A percentile compares a stretch with the other conserved stretches of the same genome.
Conservation (phyloP, 495 filamentous ascomycete species). For the Penicillium lagena region DNA sequence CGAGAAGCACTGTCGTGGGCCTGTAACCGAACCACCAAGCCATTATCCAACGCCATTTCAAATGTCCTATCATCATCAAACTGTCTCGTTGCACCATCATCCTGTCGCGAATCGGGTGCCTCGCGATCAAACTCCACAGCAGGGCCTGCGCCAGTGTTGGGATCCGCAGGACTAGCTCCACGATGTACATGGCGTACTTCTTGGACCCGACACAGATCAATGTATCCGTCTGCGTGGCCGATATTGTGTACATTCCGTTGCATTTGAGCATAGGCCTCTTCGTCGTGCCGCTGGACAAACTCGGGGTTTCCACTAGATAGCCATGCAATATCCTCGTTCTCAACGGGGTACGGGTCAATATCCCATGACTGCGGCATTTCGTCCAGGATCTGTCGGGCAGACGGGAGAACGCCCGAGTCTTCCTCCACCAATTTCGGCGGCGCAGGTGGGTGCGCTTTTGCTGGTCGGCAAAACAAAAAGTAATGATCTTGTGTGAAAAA, state of each 20-base stretch:
- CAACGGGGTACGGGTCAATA: slow-evolving; percentile 55
- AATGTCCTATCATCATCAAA: slow-evolving; percentile 57
- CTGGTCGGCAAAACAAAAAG: slow-evolving; percentile 59
- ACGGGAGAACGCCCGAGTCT: slow-evolving; percentile 49
- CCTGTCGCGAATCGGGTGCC: slow-evolving; percentile 34
- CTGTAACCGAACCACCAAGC: slow-evolving; percentile 60
- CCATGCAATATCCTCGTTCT: slow-evolving; percentile 54
- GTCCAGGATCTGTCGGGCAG: slow-evolving; percentile 49
- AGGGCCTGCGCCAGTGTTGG: slow-evolving; percentile 38
- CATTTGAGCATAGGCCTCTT: slow-evolving; percentile 56
- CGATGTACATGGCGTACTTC: slow-evolving; percentile 49
- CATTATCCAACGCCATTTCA: slow-evolving; percentile 58
- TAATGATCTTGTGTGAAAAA: slow-evolving; percentile 65
- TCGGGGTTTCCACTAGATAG: slow-evolving; percentile 39
- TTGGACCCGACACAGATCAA: slow-evolving; percentile 54
- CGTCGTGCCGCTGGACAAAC: slow-evolving; percentile 43
- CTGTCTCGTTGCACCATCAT: slow-evolving; percentile 46
- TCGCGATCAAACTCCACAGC: slow-evolving; percentile 46
- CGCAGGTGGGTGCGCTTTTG: slow-evolving; percentile 57
- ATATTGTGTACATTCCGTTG: slow-evolving; percentile 56
- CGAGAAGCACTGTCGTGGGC: slow-evolving; percentile 52
- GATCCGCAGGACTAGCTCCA: slow-evolving; percentile 45
- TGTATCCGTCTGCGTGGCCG: slow-evolving; percentile 56
- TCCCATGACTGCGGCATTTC: slow-evolving; percentile 57
- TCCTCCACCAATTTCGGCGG: slow-evolving; percentile 49